Percentiles rank a stretch among this genome's conserved stretches.
These are phyloP conservation scores for Scolecobasidium constrictum DNA, from an alignment of 2,329 filamentous ascomycete species.

Conservation along the genomic window DNA sequence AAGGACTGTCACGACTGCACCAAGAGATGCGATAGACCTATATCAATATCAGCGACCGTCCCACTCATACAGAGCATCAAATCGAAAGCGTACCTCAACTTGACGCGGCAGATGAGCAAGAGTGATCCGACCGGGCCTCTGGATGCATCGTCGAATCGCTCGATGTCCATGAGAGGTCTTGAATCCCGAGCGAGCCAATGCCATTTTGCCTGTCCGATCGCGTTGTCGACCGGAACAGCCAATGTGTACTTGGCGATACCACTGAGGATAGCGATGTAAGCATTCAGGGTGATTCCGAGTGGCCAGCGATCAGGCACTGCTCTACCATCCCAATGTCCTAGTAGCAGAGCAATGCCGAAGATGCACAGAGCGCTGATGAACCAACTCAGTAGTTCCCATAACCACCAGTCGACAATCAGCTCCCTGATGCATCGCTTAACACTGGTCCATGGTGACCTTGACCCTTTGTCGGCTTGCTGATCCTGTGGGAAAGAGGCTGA, in stretches of 20 bases:
- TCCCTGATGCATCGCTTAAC: too few relatives aligned
- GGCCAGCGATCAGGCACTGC: conserved; percentile 6
- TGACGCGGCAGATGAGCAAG: conserved; percentile 3
- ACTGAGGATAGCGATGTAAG: conserved; percentile 18
- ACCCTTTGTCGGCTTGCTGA: too few relatives aligned
- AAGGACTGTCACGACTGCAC: conserved; percentile 16
- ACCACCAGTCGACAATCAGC: conserved; percentile 7
- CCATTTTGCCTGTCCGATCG: conserved; percentile 25
- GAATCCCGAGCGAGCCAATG: conserved; percentile 19
- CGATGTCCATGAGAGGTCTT: conserved; percentile 24
- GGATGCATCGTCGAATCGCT: conserved; percentile 20
- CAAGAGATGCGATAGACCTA: conserved; percentile 16
- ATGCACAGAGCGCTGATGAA: conserved; percentile 4
- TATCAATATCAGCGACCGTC: not conserved
- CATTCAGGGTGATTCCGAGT: conserved; percentile 16
- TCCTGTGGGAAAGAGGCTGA: too few relatives aligned
- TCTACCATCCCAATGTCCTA: conserved; percentile 1
- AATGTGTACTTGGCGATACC: conserved; percentile 20
- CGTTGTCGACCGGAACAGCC: conserved; percentile 19
- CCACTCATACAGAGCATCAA: not conserved
- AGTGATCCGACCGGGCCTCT: conserved; percentile 11
- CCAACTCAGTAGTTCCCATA: conserved; percentile 9
- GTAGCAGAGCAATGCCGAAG: not conserved
- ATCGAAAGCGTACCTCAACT: conserved; percentile 4
- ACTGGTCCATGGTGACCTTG: too few relatives aligned